Evolutionary conservation across 2,329 filamentous ascomycete genomes (phyloP), one percentile per base, ranked within the genome.

Genomic region (Paecilomyces sp.): DNA sequence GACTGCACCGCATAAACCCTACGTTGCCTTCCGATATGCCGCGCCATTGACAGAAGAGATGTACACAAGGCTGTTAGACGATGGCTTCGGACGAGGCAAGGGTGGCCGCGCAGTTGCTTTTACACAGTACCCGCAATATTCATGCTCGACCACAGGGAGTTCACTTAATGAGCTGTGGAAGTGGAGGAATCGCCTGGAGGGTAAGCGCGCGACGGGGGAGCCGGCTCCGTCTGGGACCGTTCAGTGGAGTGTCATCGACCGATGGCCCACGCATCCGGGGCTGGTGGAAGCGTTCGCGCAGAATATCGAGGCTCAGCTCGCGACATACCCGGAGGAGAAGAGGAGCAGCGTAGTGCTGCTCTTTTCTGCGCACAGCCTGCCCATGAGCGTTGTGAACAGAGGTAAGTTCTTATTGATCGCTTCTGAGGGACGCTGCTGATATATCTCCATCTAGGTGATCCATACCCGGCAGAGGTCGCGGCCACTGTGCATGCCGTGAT

Each of bases 91-190:
- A 11, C 85, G 87, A 57, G 92, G 93, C 3, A 91, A 86, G 62
- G 92, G 92, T n/a, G 93, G 93, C 2, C 85, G 94, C 60, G 94
- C 95, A 1, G 92, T 99, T 3, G 94, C 94, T 1, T 99, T 99
- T 72, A 97, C 93, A 30, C 94, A 99, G 76, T 99, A 99, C 69
- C 94, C 94, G 1, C 94, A 99, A 74, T 99, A 99, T 77, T 96
- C 91, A 22, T 99, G 95, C 79, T 96, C 92, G 22, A 99, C 94
- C 1, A 99, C 94, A 0, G 94, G 94, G 24, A 96, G 91, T 75
- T 96, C 91, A 63, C 78, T 99, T 60, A 99, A 99, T 70, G 94
- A 99, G 78, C 79, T 99, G 36, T 99, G 94, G 94, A 97, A 95
- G 78, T 97, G 92, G 92, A 85, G 92, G 63, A 89, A 91, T 70